phyloP scores from a whole-genome alignment of 2,329 filamentous ascomycete genomes.

The Curvularia sp. region DNA sequence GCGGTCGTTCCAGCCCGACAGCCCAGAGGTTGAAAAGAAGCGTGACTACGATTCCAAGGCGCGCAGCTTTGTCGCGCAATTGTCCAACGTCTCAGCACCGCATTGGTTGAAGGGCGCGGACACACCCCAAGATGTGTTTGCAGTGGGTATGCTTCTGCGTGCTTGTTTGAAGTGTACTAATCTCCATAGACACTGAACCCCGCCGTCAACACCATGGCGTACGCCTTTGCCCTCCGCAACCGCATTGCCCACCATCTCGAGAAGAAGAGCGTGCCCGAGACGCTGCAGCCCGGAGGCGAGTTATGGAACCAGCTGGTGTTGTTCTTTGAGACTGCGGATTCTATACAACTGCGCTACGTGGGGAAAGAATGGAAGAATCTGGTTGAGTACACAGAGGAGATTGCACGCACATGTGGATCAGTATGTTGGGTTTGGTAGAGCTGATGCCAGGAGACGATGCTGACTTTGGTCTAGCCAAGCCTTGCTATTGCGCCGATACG shows the following conservation, averaged over 20 bases:
- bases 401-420: constrained; percentile 40
- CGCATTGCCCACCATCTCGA: constrained; percentile 52
- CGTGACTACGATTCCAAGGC: constrained; percentile 51
- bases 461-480: constrained; percentile 36
- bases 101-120: constrained; percentile 48
- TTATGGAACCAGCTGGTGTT: constrained; percentile 59
- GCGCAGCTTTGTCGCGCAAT: constrained; percentile 43
- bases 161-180: constrained; percentile 16
- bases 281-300: constrained; percentile 53
- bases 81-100: constrained; percentile 43
- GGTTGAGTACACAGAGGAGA: constrained; percentile 50
- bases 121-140: constrained; percentile 51
- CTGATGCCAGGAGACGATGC: neutral
- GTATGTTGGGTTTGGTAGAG: constrained; percentile 31
- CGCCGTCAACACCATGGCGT: constrained; percentile 64
- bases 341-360: constrained; percentile 62
- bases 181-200: constrained; percentile 60
- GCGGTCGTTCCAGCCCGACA: constrained; percentile 47
- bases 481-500: constrained; percentile 51
- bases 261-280: constrained; percentile 49
- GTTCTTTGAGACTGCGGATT: constrained; percentile 60
- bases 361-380: constrained; percentile 57
- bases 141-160: constrained; percentile 31
- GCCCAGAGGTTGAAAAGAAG: constrained; percentile 39
- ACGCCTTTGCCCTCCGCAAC: constrained; percentile 61